Conservation (phyloP, 2,329 filamentous ascomycete species). For the Neonectria sp. region DNA sequence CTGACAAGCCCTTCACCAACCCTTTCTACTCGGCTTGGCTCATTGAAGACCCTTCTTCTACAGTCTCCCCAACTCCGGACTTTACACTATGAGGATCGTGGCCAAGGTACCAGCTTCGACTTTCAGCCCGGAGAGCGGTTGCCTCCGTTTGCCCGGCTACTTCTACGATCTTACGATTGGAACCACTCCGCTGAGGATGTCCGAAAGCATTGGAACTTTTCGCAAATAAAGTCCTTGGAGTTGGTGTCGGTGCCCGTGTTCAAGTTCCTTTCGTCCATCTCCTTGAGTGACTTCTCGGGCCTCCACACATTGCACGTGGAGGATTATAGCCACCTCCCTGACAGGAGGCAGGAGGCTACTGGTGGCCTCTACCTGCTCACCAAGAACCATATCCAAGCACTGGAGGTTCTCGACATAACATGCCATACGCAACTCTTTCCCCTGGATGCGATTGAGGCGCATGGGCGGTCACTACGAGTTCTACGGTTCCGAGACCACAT, state of each 20-base stretch:
- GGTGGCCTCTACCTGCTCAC: constrained; percentile 56
- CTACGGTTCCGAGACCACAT: constrained; percentile 63
- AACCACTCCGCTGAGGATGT: constrained; percentile 58
- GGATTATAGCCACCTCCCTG: constrained; percentile 60
- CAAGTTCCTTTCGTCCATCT: constrained; percentile 61
- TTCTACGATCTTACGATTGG: constrained; percentile 66
- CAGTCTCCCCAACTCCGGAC: constrained; percentile 53
- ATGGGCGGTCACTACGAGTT: constrained; percentile 55
- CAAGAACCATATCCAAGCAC: constrained; percentile 54
- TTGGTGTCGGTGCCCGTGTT: constrained; percentile 61
- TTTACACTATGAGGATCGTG: constrained; percentile 61
- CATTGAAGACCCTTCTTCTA: constrained; percentile 61
- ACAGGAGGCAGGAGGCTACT: constrained; percentile 58
- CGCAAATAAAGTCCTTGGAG: constrained; percentile 57
- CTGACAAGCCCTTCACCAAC: constrained; percentile 57
- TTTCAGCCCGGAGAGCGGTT: constrained; percentile 59
- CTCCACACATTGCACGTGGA: constrained; percentile 59
- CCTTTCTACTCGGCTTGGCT: constrained; percentile 57
- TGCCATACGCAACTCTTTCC: constrained; percentile 60
- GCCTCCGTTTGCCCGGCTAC: constrained; percentile 59
- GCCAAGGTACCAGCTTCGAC: constrained; percentile 61
- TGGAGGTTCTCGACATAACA: constrained; percentile 57
- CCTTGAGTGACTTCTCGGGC: constrained; percentile 53
- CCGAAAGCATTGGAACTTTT: constrained; percentile 62
- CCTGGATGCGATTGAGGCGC: constrained; percentile 56